These are phyloP conservation scores for Fraxinus baroniana DNA, from an alignment of 305 asterid genomes.

Conservation along the genomic window DNA sequence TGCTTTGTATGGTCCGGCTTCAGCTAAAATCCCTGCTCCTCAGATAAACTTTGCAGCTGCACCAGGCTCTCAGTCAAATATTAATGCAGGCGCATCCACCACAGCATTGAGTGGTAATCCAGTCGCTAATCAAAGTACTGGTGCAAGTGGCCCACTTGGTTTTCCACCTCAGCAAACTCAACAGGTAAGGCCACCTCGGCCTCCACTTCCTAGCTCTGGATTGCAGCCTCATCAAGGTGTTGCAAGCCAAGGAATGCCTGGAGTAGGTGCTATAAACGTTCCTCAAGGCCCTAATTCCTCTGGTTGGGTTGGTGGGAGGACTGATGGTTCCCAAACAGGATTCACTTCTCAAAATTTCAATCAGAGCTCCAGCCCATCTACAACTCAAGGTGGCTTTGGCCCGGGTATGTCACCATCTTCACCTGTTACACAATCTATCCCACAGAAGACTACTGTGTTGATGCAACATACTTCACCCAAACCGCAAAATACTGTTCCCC, in stretches of 20 bases:
- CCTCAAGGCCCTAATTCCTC: slow-evolving; percentile 41
- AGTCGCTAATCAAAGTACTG: slow-evolving; percentile 41
- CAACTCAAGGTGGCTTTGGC: slow-evolving; percentile 47
- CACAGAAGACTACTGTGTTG: slow-evolving; percentile 40
- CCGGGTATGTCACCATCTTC: slow-evolving; percentile 25
- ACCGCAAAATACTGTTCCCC: slow-evolving; percentile 34
- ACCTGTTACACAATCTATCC: slow-evolving; percentile 42
- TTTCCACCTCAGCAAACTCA: slow-evolving; percentile 55
- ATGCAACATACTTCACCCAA: slow-evolving; percentile 49
- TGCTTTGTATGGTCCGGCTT: slow-evolving; percentile 76
- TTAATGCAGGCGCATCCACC: slow-evolving; percentile 38
- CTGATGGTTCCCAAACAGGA: slow-evolving; percentile 38
- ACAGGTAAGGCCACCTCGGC: slow-evolving; percentile 48
- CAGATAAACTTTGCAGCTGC: slow-evolving; percentile 54
- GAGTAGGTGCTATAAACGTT: slow-evolving; percentile 35
- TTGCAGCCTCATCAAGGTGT: slow-evolving; percentile 54
- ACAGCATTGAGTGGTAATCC: slow-evolving; percentile 33
- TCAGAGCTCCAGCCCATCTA: slow-evolving; percentile 39
- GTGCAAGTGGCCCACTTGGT: slow-evolving; percentile 43
- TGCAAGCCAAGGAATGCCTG: slow-evolving; percentile 53
- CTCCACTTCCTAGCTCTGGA: slow-evolving; percentile 49
- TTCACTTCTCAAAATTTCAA: slow-evolving; percentile 39
- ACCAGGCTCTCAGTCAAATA: slow-evolving; percentile 48
- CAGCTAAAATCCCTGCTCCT: slow-evolving; percentile 81
- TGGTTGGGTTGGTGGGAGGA: slow-evolving; percentile 34